Evolutionary conservation across 371 early-diverging fungal species (phyloP), one percentile per base, ranked within the genome.

Genomic region (Rhizomucor pusillus): DNA sequence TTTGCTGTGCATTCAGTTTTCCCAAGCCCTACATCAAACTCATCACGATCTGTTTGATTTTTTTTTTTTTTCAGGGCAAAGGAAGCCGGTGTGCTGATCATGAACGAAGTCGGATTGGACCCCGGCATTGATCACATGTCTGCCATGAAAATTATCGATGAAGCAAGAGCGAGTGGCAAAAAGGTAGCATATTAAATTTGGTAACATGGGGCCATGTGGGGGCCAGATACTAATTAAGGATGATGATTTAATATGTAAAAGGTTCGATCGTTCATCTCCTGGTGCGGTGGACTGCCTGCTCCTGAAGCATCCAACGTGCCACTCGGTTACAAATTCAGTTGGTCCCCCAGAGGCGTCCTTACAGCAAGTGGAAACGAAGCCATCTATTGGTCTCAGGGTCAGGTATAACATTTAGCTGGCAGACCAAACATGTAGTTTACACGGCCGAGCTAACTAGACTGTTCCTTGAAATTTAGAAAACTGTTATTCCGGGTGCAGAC

Each of bases 21-120:
- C 25, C 13, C 43, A 64, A 19, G 43, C 22, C 46, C 14, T 11
- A 14, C 16, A 9, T 43, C 14, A 14, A 14, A 9, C 14, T 37
- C 37, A 37, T 37, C 9, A 11, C 14, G 11, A 37, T n/a, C 24
- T 50, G 24, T n/a, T n/a, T n/a, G n/a, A n/a, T n/a, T n/a, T n/a
- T n/a, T 19, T 39, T n/a, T 24, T n/a, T 19, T 22, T 18, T 36
- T 35, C 44, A 88, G 87, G 14, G 99, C 98, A 5, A 83, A 87
- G 62, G 81, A 85, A 29, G 90, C 93, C 11, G 90, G 86, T 19
- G 80, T 98, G 13, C 84, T 88, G 20, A 86, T 98, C 43, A 81
- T 98, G 75, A 97, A 97, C 70, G 99, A 98, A 76, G 94, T 98
- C 43, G 99, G 99, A 18, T 77, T 98, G 50, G 99, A 98, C 71